Conservation (phyloP, 192 early-diverging fungal genomes). For the Coemansia sp. region DNA sequence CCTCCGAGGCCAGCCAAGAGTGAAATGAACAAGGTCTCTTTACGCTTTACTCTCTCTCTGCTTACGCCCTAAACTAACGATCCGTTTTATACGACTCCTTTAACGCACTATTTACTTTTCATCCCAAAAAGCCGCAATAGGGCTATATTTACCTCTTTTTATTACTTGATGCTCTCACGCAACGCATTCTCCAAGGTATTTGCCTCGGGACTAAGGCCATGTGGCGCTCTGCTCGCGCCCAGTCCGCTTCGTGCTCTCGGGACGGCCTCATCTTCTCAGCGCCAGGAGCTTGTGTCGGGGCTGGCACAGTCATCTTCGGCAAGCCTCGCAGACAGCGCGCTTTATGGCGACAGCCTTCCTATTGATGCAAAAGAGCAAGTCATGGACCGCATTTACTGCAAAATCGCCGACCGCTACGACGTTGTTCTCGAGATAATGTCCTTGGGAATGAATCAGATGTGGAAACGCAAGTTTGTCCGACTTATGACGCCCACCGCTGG, state of each 20-base stretch:
- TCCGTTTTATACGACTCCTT: neutral
- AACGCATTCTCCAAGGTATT: neutral
- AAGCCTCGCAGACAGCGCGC: neutral
- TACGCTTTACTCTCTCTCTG: neutral
- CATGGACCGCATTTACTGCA: conserved; percentile 84
- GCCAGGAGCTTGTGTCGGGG: neutral
- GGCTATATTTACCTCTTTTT: neutral
- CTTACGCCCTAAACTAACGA: neutral
- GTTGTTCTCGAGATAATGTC: conserved; percentile 93
- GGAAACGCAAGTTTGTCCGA: conserved; percentile 90
- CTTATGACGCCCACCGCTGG: conserved; percentile 75
- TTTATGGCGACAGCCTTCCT: conserved; percentile 65
- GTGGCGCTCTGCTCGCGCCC: neutral
- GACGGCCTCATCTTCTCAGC: conserved; percentile 6
- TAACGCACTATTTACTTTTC: neutral
- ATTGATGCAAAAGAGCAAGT: conserved; percentile 81
- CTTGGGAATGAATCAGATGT: conserved; percentile 82
- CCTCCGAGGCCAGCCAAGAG: no score
- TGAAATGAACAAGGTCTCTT: no score
- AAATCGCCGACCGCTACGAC: conserved; percentile 89
- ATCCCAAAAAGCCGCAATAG: neutral
- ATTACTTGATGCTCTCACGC: neutral
- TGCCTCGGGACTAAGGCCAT: neutral
- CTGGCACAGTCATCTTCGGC: neutral
- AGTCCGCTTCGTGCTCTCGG: neutral